Evolutionary conservation across 805 yeast genomes (phyloP).

Genomic region (Myxozyma vanderwaltii): DNA sequence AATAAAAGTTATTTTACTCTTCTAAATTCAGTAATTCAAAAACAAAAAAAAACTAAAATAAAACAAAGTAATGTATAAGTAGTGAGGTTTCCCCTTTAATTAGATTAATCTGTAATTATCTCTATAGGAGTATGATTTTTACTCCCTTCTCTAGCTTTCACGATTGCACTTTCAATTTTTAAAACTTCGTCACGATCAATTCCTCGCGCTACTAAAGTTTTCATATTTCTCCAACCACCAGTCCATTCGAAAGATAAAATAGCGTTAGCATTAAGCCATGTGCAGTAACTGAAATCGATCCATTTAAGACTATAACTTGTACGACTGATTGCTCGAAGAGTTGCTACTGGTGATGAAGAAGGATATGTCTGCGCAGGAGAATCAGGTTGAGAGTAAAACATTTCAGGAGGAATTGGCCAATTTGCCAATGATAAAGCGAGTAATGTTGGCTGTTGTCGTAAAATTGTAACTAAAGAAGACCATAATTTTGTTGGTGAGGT

Average conservation of each 20-base stretch:
- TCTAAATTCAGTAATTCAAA: too few relatives aligned
- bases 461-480: slow-evolving; percentile 25
- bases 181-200: not conserved
- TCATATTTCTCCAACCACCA: slow-evolving; percentile 25
- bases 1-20: too few relatives aligned
- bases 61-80: too few relatives aligned
- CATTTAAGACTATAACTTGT: slow-evolving; percentile 22
- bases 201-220: slow-evolving; percentile 21
- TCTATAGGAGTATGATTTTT: slow-evolving; percentile 1
- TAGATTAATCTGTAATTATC: not conserved
- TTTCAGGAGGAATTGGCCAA: slow-evolving; percentile 35
- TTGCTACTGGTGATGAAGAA: slow-evolving; percentile 13
- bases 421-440: slow-evolving; percentile 28
- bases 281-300: slow-evolving; percentile 29
- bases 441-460: slow-evolving; percentile 21
- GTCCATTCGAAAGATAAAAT: slow-evolving; percentile 27
- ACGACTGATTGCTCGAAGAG: slow-evolving; percentile 18
- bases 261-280: slow-evolving; percentile 29
- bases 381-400: slow-evolving; percentile 25
- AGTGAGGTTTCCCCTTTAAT: too few relatives aligned
- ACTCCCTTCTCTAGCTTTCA: not conserved
- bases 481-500: slow-evolving; percentile 30
- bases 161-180: slow-evolving; percentile 3
- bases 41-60: too few relatives aligned
- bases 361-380: slow-evolving; percentile 26